A percentile compares a stretch with the other conserved stretches of the same genome.
Evolutionary conservation across 2,329 filamentous ascomycete species (phyloP).

Genomic region (Podosphaera fusca): DNA sequence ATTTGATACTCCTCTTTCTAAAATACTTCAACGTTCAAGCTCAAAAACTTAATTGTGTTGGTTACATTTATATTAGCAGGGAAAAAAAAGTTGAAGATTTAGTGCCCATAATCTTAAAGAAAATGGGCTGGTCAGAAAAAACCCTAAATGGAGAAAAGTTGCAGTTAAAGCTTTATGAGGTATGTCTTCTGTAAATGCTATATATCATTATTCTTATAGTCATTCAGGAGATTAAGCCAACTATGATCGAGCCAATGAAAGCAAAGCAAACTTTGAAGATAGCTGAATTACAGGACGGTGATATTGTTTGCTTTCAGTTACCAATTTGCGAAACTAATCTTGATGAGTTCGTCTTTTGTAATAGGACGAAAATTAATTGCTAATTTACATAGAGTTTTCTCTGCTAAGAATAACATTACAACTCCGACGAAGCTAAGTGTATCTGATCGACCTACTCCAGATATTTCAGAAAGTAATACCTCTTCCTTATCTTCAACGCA

Average conservation of each 20-base stretch:
- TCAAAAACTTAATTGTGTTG: slow-evolving; percentile 54
- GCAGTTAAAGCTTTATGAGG: slow-evolving; percentile 54
- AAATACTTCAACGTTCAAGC: slow-evolving; percentile 70
- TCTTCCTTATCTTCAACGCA: background rate
- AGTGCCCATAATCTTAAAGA: slow-evolving; percentile 49
- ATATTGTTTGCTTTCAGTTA: slow-evolving; percentile 86
- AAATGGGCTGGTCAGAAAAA: slow-evolving; percentile 70
- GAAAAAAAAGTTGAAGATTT: slow-evolving; percentile 76
- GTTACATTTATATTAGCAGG: slow-evolving; percentile 70
- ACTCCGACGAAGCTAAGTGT: background rate
- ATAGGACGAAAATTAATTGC: background rate
- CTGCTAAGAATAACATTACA: background rate
- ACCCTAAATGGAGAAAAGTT: slow-evolving; percentile 19
- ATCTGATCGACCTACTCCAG: background rate
- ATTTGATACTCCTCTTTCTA: slow-evolving; percentile 61
- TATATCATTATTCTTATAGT: background rate
- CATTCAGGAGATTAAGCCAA: slow-evolving; percentile 69
- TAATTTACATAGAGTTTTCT: background rate
- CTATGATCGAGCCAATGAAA: slow-evolving; percentile 91
- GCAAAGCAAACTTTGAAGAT: slow-evolving; percentile 70
- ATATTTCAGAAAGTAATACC: background rate
- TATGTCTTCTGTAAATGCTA: slow-evolving; percentile 14
- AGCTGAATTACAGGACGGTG: slow-evolving; percentile 88
- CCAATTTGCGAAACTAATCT: slow-evolving; percentile 5
- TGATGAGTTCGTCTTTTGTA: background rate